A percentile compares a stretch with the other conserved stretches of the same genome.
phyloP scores from a whole-genome alignment of 805 yeast genomes.

The Yarrowia phangngaensis region DNA sequence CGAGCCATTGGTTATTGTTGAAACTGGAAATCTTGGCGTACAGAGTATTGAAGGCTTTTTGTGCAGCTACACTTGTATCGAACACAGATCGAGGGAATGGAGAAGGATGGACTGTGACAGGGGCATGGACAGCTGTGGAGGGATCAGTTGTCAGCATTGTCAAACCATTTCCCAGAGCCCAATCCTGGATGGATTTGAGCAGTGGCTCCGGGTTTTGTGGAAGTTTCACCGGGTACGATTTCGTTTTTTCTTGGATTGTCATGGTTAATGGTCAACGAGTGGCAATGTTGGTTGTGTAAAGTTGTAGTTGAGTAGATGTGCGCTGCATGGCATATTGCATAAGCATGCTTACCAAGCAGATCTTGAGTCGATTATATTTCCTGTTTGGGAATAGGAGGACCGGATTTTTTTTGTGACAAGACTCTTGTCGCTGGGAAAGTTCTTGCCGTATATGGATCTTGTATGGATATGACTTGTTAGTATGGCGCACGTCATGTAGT shows the following conservation, averaged over 20 bases:
- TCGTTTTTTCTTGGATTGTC: slow-evolving; percentile 17
- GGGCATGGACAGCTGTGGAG: slow-evolving; percentile 61
- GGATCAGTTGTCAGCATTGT: slow-evolving; percentile 64
- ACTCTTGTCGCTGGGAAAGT: no score
- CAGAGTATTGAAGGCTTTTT: slow-evolving; percentile 63
- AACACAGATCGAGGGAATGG: slow-evolving; percentile 73
- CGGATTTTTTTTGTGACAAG: no score
- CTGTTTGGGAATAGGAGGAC: no score
- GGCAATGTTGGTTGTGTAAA: neutral
- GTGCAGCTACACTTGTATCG: slow-evolving; percentile 61
- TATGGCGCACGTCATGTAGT: no score
- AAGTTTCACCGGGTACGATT: slow-evolving; percentile 10
- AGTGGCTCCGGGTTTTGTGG: slow-evolving; percentile 1
- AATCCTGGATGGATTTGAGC: slow-evolving; percentile 50
- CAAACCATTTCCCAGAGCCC: slow-evolving; percentile 76
- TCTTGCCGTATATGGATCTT: no score
- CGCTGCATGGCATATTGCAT: no score
- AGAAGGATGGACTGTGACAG: slow-evolving; percentile 86
- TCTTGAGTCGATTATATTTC: no score
- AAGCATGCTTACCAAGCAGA: no score
- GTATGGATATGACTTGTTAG: no score
- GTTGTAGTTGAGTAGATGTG: neutral
- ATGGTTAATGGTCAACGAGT: neutral
- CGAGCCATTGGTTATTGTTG: slow-evolving; percentile 60
- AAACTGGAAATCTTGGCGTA: slow-evolving; percentile 56